phyloP scores from a whole-genome alignment of 352 stramenopile species.

The Globisporangium irregulare region DNA sequence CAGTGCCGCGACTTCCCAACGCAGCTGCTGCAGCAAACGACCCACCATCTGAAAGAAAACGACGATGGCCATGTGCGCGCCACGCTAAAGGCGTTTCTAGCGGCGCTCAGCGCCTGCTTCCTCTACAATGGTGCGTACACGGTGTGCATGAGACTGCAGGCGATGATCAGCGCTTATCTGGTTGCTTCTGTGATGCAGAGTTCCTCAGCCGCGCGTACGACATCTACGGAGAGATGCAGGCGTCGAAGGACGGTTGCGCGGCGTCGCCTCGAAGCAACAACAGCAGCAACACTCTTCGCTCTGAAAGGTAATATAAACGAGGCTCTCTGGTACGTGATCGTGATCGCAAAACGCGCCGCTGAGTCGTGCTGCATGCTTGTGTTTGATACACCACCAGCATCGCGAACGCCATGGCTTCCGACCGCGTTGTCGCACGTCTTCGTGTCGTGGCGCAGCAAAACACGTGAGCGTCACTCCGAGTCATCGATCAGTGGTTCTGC shows the following conservation, averaged over 20 bases:
- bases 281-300: conserved; percentile 11
- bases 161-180: not conserved
- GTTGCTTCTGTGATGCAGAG: conserved; percentile 22
- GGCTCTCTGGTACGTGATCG: not conserved
- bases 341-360: not conserved
- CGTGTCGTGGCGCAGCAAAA: conserved; percentile 47
- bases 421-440: conserved; percentile 48
- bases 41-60: conserved; percentile 33
- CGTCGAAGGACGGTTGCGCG: conserved; percentile 22
- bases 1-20: conserved; percentile 51
- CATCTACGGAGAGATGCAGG: conserved; percentile 44
- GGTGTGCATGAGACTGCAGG: not conserved
- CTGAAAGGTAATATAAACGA: conserved; percentile 31
- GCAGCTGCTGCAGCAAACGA: conserved; percentile 37
- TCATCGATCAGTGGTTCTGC: too few species aligned
- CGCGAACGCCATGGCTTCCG: conserved; percentile 37
- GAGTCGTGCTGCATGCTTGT: not conserved
- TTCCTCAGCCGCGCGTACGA: conserved; percentile 47
- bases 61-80: conserved; percentile 28
- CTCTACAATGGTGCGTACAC: conserved; percentile 43
- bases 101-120: conserved; percentile 40
- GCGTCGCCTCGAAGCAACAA: conserved; percentile 24
- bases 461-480: conserved; percentile 20
- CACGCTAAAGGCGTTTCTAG: conserved; percentile 31
- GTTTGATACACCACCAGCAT: conserved; percentile 25